Percentiles rank a stretch among this genome's conserved stretches.
Conservation (phyloP, 208 protist species). For the Wallacemonas sp. region DNA sequence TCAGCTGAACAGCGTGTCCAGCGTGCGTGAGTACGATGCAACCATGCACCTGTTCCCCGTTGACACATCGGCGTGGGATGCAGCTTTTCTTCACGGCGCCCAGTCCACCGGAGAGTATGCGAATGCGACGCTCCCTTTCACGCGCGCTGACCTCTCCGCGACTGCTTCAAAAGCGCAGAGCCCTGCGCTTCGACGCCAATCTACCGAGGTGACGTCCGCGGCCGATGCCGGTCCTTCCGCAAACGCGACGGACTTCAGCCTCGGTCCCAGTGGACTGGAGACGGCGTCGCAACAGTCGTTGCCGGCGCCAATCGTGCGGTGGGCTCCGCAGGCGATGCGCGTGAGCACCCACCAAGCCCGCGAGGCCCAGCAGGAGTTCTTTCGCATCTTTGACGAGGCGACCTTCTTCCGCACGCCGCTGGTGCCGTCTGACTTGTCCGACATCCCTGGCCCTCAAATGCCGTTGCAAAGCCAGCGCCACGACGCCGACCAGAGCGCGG, state of each 20-base stretch:
- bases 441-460: neutral
- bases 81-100: slow-evolving; percentile 28
- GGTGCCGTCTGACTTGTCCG: neutral
- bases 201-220: neutral
- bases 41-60: slow-evolving; percentile 57
- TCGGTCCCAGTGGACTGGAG: neutral
- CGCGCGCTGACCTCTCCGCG: slow-evolving; percentile 16
- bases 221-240: neutral
- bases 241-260: neutral
- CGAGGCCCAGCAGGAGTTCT: slow-evolving; percentile 23
- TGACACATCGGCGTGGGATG: slow-evolving; percentile 75
- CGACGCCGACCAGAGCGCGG: neutral
- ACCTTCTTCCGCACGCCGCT: slow-evolving; percentile 34
- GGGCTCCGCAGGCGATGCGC: slow-evolving; percentile 43
- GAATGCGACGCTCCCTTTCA: slow-evolving; percentile 33
- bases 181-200: neutral
- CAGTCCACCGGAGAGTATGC: slow-evolving; percentile 30
- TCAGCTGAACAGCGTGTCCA: slow-evolving; percentile 25
- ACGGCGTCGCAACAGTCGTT: slow-evolving; percentile 7
- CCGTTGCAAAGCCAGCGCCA: neutral
- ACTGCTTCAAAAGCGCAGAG: too few relatives aligned
- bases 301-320: slow-evolving; percentile 55
- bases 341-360: slow-evolving; percentile 29
- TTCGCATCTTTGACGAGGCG: slow-evolving; percentile 43
- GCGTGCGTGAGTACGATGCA: slow-evolving; percentile 56